A percentile compares a stretch with the other conserved stretches of the same genome.
Evolutionary conservation across 768 basidiomycete species (phyloP).

Genomic region (Lentinula aciculospora): DNA sequence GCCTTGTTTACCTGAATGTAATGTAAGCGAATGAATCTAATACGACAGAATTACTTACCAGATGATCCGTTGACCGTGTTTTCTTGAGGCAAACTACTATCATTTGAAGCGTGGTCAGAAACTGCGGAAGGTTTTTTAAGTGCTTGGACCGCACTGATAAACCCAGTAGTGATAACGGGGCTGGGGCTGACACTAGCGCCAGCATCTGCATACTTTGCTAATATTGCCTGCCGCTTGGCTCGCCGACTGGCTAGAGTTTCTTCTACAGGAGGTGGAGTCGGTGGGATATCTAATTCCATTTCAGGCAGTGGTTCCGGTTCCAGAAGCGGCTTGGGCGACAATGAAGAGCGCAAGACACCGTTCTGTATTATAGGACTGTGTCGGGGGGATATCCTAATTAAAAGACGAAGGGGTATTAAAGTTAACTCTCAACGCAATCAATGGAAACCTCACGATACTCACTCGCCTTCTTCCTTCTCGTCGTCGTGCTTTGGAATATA

Average conservation of each 20-base stretch:
- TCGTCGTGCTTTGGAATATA: constrained; percentile 19
- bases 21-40: not conserved
- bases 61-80: constrained; percentile 32
- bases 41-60: constrained; percentile 11
- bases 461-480: constrained; percentile 92
- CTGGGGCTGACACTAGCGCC: constrained; percentile 50
- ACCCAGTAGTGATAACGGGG: constrained; percentile 31
- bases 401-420: constrained; percentile 2
- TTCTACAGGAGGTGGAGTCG: constrained; percentile 53
- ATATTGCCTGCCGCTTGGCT: constrained; percentile 69
- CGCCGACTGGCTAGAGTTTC: constrained; percentile 63
- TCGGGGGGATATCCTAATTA: constrained; percentile 61
- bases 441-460: constrained; percentile 42
- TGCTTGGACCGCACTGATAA: constrained; percentile 74
- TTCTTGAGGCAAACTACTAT: constrained; percentile 15
- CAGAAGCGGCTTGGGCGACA: constrained; percentile 19
- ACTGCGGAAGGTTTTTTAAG: constrained; percentile 49
- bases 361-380: constrained; percentile 20
- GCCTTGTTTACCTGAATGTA: constrained; percentile 38
- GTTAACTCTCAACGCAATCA: constrained; percentile 3
- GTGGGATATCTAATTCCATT: constrained; percentile 51
- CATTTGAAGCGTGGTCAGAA: constrained; percentile 62
- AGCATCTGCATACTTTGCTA: constrained; percentile 64
- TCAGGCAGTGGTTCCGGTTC: constrained; percentile 28
- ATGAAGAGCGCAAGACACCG: constrained; percentile 16